Evolutionary conservation across 129 eudicot species (phyloP).

Genomic region (Pittosporum tobira): DNA sequence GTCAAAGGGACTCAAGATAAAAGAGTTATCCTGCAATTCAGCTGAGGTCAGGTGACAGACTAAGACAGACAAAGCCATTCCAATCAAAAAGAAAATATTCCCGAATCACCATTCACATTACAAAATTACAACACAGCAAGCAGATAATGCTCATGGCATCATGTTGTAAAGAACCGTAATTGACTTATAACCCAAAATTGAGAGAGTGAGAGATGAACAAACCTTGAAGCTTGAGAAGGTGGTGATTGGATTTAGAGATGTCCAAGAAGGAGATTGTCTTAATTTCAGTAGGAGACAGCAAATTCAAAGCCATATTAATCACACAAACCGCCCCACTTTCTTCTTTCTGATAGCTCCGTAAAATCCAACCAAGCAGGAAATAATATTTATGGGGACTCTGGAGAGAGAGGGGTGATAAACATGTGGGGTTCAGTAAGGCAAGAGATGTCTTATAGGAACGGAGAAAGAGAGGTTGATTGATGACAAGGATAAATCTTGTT

Average conservation of each 20-base stretch:
- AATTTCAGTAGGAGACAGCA: slow-evolving; percentile 59
- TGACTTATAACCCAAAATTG: not conserved
- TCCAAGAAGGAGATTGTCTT: slow-evolving; percentile 60
- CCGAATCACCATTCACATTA: no score
- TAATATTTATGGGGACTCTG: not conserved
- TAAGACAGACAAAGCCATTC: no score
- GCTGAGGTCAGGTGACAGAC: no score
- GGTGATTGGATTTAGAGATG: slow-evolving; percentile 43
- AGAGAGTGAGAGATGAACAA: not conserved
- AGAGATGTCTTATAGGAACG: slow-evolving; percentile 1
- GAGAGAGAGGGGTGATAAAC: not conserved
- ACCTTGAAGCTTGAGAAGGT: slow-evolving; percentile 67
- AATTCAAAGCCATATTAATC: slow-evolving; percentile 68
- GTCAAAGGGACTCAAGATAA: no score
- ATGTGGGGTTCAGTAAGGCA: not conserved
- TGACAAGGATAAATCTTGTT: not conserved
- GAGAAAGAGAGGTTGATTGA: not conserved
- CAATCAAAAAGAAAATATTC: no score
- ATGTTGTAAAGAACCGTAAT: not conserved
- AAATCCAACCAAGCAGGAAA: no score
- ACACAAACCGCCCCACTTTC: not conserved
- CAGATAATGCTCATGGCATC: not conserved
- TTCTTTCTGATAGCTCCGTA: not conserved
- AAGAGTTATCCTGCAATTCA: no score
- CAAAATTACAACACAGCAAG: not conserved